These are phyloP conservation scores for Obelidium mucronatum DNA, from an alignment of 192 early-diverging fungal species.

Conservation along the genomic window DNA sequence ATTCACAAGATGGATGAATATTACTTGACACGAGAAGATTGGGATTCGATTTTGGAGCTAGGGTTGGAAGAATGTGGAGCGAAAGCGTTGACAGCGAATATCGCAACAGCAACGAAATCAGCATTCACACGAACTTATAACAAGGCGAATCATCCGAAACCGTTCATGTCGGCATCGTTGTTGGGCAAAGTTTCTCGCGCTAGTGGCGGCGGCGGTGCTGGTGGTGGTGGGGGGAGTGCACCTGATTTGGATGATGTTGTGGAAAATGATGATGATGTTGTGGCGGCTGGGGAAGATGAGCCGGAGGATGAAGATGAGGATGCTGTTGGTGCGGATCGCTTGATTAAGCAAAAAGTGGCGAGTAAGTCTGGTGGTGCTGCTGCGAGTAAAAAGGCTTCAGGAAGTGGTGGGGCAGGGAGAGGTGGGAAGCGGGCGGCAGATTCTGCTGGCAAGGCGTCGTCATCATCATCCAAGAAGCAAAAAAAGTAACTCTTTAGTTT, in stretches of 20 bases:
- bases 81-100: conserved; percentile 55
- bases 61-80: conserved; percentile 63
- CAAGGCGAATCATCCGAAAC: conserved; percentile 64
- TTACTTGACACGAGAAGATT: conserved; percentile 86
- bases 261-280: conserved; percentile 61
- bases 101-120: conserved; percentile 73
- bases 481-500: no score
- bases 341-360: conserved; percentile 43
- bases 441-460: not conserved
- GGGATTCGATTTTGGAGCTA: conserved; percentile 86
- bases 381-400: not conserved
- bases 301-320: conserved; percentile 63
- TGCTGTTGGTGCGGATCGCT: conserved; percentile 57
- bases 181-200: conserved; percentile 34
- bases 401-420: not conserved
- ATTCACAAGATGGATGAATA: conserved; percentile 92
- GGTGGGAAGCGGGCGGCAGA: conserved; percentile 15
- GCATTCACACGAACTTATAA: conserved; percentile 81
- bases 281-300: conserved; percentile 46
- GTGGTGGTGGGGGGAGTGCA: conserved; percentile 5
- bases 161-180: conserved; percentile 54
- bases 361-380: not conserved
- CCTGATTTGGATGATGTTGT: conserved; percentile 69
- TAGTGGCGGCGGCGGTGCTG: not conserved
- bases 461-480: conserved; percentile 18